Percentiles rank a stretch among this genome's conserved stretches.
phyloP scores from a whole-genome alignment of 2,329 filamentous ascomycete species.

The Aspergillus versicolor region DNA sequence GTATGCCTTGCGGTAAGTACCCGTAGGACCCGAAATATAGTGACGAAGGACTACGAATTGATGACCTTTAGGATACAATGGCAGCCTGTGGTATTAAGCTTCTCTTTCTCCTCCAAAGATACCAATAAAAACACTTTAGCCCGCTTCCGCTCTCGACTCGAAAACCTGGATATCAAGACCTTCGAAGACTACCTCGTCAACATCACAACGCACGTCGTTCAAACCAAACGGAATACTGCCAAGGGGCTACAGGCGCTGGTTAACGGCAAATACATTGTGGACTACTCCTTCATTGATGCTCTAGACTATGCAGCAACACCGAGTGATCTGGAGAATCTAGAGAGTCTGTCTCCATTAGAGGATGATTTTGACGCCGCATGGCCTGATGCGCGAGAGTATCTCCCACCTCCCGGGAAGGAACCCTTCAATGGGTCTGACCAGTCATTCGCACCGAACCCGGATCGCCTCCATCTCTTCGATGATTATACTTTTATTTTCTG shows the following conservation, averaged over 20 bases:
- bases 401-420: constrained; percentile 75
- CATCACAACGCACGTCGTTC: constrained; percentile 82
- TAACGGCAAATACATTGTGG: constrained; percentile 75
- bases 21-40: too few relatives aligned
- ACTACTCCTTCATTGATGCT: constrained; percentile 69
- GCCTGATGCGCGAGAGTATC: constrained; percentile 70
- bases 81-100: constrained; percentile 77
- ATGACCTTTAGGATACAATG: constrained; percentile 64
- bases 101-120: constrained; percentile 72
- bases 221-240: constrained; percentile 84
- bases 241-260: constrained; percentile 85
- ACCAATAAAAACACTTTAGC: constrained; percentile 62
- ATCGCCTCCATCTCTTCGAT: constrained; percentile 71
- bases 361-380: constrained; percentile 75
- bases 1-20: constrained; percentile 46
- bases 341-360: constrained; percentile 63
- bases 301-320: constrained; percentile 61
- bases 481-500: constrained; percentile 90
- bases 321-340: constrained; percentile 50
- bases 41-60: not conserved
- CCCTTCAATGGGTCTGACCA: constrained; percentile 65
- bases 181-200: constrained; percentile 67
- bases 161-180: constrained; percentile 86
- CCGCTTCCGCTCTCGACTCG: constrained; percentile 64
- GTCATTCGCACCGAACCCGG: constrained; percentile 69